These are phyloP conservation scores for Globisporangium okanoganense DNA, from an alignment of 352 stramenopile genomes.

Conservation along the genomic window DNA sequence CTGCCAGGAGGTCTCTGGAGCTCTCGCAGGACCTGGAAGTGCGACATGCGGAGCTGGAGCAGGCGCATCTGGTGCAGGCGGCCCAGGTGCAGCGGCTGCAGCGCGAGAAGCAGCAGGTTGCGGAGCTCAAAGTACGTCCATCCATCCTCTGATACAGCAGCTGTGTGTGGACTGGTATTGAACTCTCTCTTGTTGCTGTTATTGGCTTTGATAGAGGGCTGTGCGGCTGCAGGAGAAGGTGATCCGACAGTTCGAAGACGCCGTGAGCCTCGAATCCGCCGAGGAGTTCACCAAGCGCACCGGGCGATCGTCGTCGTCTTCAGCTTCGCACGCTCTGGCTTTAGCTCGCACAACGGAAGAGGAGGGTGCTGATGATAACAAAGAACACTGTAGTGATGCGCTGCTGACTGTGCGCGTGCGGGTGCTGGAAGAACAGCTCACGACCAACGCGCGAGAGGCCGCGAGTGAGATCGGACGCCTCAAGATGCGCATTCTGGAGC, in stretches of 20 bases:
- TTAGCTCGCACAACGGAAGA: neutral
- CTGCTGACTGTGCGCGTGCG: conserved; percentile 45
- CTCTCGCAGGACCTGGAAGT: conserved; percentile 38
- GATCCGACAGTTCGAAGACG: conserved; percentile 72
- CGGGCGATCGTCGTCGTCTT: neutral
- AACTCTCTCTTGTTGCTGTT: neutral
- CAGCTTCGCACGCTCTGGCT: neutral
- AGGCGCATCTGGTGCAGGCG: conserved; percentile 66
- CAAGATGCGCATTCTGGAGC: conserved; percentile 61
- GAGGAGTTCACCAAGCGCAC: conserved; percentile 1
- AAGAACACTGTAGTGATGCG: conserved; percentile 6
- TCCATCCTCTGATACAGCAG: neutral
- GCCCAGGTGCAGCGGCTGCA: conserved; percentile 65
- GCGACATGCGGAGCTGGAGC: conserved; percentile 55
- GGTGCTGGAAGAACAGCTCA: conserved; percentile 66
- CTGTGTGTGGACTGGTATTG: neutral
- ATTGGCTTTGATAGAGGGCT: conserved; percentile 32
- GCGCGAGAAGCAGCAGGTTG: conserved; percentile 53
- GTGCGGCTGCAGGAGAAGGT: conserved; percentile 77
- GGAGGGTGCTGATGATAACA: neutral
- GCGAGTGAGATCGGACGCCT: conserved; percentile 54
- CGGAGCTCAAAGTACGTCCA: conserved; percentile 37
- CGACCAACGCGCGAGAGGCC: conserved; percentile 53
- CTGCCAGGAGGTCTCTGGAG: conserved; percentile 25
- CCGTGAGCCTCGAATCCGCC: conserved; percentile 37